Evolutionary conservation across 2,329 filamentous ascomycete genomes (phyloP).

Genomic region (Cladosporium sp.): DNA sequence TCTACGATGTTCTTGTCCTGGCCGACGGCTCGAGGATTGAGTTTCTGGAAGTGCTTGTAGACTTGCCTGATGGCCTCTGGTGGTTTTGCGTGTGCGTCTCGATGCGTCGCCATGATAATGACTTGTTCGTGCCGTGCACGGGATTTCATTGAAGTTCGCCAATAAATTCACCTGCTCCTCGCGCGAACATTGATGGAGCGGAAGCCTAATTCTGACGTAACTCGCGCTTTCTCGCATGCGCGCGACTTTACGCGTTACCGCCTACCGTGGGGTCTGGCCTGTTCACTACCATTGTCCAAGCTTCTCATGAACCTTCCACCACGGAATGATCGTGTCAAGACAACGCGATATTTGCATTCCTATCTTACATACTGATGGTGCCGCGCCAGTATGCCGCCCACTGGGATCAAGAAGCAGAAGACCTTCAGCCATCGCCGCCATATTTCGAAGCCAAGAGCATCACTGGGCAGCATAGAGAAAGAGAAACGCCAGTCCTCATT

Average conservation of each 20-base stretch:
- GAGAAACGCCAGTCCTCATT: slow-evolving; percentile 14
- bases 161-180: too few relatives aligned
- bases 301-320: neutral
- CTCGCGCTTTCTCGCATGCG: too few relatives aligned
- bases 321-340: neutral
- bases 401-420: slow-evolving; percentile 6
- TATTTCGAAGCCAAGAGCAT: slow-evolving; percentile 7
- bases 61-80: slow-evolving; percentile 63
- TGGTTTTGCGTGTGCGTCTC: slow-evolving; percentile 76
- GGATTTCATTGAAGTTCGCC: neutral
- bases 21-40: neutral
- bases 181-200: too few relatives aligned
- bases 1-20: slow-evolving; percentile 38
- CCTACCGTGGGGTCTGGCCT: neutral
- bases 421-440: slow-evolving; percentile 8
- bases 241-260: too few relatives aligned
- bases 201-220: too few relatives aligned
- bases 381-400: neutral
- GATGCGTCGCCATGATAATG: slow-evolving; percentile 16
- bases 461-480: neutral
- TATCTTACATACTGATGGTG: neutral
- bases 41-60: slow-evolving; percentile 71
- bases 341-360: neutral
- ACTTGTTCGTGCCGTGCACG: neutral
- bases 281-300: neutral